Evolutionary conservation across 2,329 filamentous ascomycete genomes (phyloP), one percentile per base, ranked within the genome.

Genomic region (Stemphylium vesicarium): DNA sequence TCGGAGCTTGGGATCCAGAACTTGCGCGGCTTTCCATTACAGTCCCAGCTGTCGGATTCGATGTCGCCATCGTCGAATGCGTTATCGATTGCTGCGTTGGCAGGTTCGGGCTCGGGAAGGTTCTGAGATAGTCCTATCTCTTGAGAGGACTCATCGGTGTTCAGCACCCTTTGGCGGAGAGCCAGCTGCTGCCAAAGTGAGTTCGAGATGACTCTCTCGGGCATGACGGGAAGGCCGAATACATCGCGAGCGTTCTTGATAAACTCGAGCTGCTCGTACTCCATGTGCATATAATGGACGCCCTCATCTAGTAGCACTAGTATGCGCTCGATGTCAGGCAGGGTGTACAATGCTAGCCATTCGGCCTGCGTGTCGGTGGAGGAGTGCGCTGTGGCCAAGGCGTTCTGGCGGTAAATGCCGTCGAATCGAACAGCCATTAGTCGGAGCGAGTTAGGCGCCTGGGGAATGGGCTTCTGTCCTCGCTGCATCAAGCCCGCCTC

Each of bases 161-260:
- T 84, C 46, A 85, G 66, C 4, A 86, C 81, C 44, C 75, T 80
- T 59, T 85, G 83, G 10, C 83, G 77, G 4, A 86, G 74, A 48
- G 83, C 81, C 65, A 85, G 80, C 56, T 83, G 80, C 72, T 83
- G 82, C 84, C 84, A 85, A 7, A 85, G 66, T 2, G 83, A 83
- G 62, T 82, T 81, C 3, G 78, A 81, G 33, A 85, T 80, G 41
- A 84, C 81, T 49, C 79, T 79, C 46, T 85, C 82, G 1, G 82
- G 81, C 68, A 85, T 76, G 31, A 85, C 78, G 2, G 82, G 82
- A 2, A 84, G 68, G 4, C 82, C 82, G 42, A 85, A 78, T 12
- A 80, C 71, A 61, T 86, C 83, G 39, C 78, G 77, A 18, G 82
- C 76, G 44, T 68, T 73, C 10, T 79, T 77, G 50, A 85, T 84